A percentile compares a stretch with the other conserved stretches of the same genome.
Evolutionary conservation across 331 rosid genomes (phyloP).

Genomic region (Quercus lobata): DNA sequence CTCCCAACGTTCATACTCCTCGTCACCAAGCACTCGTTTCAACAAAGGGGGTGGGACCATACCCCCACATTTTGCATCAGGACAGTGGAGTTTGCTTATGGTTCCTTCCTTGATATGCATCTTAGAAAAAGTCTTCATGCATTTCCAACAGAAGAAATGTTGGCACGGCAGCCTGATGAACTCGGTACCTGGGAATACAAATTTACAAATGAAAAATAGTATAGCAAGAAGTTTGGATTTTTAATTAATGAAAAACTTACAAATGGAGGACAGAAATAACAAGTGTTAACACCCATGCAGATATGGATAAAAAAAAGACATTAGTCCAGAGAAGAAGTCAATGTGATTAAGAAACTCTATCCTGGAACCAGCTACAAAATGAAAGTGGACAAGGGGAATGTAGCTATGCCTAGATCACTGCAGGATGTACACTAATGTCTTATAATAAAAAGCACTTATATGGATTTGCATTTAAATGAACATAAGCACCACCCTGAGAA

Average conservation of each 20-base stretch:
- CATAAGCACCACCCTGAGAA: no score
- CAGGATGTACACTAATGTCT: no score
- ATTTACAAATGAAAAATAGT: neutral
- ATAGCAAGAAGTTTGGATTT: constrained; percentile 1
- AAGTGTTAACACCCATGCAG: constrained; percentile 11
- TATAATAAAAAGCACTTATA: no score
- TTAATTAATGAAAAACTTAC: neutral
- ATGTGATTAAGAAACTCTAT: constrained; percentile 4
- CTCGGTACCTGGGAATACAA: constrained; percentile 47
- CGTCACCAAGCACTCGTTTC: constrained; percentile 57
- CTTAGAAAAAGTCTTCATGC: constrained; percentile 72
- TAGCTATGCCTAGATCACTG: no score
- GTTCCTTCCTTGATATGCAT: constrained; percentile 86
- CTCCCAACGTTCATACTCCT: constrained; percentile 86
- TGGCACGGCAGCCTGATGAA: constrained; percentile 67
- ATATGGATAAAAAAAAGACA: constrained; percentile 11
- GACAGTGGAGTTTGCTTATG: constrained; percentile 64
- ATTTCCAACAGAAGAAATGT: constrained; percentile 82
- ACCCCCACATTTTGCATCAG: constrained; percentile 58
- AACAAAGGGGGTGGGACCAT: constrained; percentile 73
- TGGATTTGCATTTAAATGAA: no score
- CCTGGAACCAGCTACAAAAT: constrained; percentile 12
- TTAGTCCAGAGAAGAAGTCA: constrained; percentile 2
- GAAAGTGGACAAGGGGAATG: neutral
- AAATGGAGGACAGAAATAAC: constrained; percentile 14